Percentiles rank a stretch among this genome's conserved stretches.
phyloP scores from a whole-genome alignment of 306 rosid genomes.

The Alnus glutinosa region DNA sequence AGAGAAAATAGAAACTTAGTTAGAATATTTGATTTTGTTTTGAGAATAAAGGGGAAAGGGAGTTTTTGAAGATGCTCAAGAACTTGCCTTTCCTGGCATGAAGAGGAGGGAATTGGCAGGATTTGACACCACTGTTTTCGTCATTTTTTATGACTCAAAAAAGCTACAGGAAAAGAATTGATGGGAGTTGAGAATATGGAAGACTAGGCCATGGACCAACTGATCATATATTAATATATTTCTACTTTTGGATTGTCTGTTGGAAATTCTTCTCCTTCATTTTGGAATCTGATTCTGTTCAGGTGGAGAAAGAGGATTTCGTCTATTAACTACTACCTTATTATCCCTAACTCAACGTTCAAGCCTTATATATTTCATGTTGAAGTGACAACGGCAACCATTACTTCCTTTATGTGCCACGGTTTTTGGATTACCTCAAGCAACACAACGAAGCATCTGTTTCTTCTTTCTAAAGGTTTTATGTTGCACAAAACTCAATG shows the following conservation, averaged over 20 bases:
- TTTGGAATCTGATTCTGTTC: slow-evolving; percentile 53
- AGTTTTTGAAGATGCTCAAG: slow-evolving; percentile 14
- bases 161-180: slow-evolving; percentile 27
- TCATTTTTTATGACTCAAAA: slow-evolving; percentile 31
- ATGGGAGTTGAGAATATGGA: slow-evolving; percentile 34
- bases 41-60: background rate
- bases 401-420: slow-evolving; percentile 31
- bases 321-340: slow-evolving; percentile 16
- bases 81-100: slow-evolving; percentile 68
- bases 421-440: slow-evolving; percentile 24
- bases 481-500: background rate
- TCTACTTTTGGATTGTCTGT: slow-evolving; percentile 21
- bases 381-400: slow-evolving; percentile 49
- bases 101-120: slow-evolving; percentile 34
- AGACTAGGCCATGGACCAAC: slow-evolving; percentile 27
- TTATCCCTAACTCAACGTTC: slow-evolving; percentile 51
- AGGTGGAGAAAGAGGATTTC: slow-evolving; percentile 21
- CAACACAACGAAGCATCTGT: slow-evolving; percentile 31
- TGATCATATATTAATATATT: background rate
- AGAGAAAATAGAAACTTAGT: background rate
- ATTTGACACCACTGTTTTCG: slow-evolving; percentile 30
- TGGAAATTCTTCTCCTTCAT: slow-evolving; percentile 21
- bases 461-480: slow-evolving; percentile 33
- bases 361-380: slow-evolving; percentile 33
- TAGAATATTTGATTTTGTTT: background rate